Conservation (phyloP, 2,329 filamentous ascomycete genomes). For the Chaetomium sp. region DNA sequence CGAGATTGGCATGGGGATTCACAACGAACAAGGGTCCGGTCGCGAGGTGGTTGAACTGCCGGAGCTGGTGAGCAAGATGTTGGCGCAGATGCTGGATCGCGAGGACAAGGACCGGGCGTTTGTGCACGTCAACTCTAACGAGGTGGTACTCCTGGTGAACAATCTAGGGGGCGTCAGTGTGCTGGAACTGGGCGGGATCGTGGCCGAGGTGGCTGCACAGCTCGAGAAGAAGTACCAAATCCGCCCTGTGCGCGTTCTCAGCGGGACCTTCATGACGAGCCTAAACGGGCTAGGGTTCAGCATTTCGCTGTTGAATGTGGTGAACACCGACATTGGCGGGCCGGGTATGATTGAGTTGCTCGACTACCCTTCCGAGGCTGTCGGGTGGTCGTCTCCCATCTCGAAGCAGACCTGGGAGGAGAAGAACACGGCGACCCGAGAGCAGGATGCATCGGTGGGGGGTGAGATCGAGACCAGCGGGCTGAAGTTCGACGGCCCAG, state of each 20-base stretch:
- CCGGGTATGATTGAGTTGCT: conserved; percentile 62
- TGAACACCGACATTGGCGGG: conserved; percentile 50
- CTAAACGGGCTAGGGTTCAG: conserved; percentile 72
- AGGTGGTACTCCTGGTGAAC: conserved; percentile 66
- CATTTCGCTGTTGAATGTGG: conserved; percentile 61
- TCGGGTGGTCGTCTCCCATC: conserved; percentile 63
- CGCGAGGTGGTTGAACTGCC: conserved; percentile 46
- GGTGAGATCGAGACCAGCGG: conserved; percentile 38
- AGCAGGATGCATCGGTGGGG: conserved; percentile 30
- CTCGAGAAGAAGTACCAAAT: conserved; percentile 52
- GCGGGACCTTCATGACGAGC: conserved; percentile 72
- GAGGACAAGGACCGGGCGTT: conserved; percentile 66
- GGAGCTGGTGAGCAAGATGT: conserved; percentile 56
- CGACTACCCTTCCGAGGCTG: conserved; percentile 62
- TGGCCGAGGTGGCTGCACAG: conserved; percentile 60
- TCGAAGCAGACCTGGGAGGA: conserved; percentile 57
- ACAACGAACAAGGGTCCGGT: conserved; percentile 60
- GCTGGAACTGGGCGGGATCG: conserved; percentile 66
- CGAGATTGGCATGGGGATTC: conserved; percentile 71
- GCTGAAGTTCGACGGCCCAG: conserved; percentile 45
- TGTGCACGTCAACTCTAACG: conserved; percentile 53
- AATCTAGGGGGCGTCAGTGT: conserved; percentile 69
- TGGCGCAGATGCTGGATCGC: conserved; percentile 60
- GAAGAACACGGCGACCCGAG: conserved; percentile 42
- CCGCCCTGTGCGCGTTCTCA: conserved; percentile 56